Evolutionary conservation across 805 yeast genomes (phyloP).

Genomic region (Saccharomycopsis fibuligera): DNA sequence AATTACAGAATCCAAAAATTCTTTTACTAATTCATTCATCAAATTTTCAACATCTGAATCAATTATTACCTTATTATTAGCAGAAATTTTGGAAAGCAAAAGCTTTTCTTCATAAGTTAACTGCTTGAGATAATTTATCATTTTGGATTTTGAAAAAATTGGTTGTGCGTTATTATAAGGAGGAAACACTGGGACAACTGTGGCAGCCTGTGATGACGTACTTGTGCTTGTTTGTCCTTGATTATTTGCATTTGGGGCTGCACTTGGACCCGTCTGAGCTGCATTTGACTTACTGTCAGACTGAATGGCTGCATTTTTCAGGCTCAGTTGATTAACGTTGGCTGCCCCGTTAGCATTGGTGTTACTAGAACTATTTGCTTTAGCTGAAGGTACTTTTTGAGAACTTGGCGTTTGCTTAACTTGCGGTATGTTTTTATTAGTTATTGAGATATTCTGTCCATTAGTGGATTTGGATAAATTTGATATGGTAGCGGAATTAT

Average conservation of each 20-base stretch:
- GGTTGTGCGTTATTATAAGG: conserved; percentile 15
- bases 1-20: conserved; percentile 18
- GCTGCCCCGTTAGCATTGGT: no score
- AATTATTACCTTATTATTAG: conserved; percentile 16
- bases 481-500: no score
- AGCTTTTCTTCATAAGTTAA: conserved; percentile 16
- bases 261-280: no score
- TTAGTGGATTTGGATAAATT: no score
- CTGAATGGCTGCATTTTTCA: no score
- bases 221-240: not conserved
- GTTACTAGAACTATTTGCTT: no score
- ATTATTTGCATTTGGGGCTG: not conserved
- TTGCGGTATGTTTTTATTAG: no score
- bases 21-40: conserved; percentile 18
- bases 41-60: conserved; percentile 19
- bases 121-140: conserved; percentile 15
- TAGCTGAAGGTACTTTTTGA: no score
- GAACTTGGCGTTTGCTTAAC: no score
- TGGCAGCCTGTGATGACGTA: not conserved
- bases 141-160: conserved; percentile 12
- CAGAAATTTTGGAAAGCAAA: conserved; percentile 5
- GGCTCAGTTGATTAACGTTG: no score
- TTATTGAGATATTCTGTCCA: no score
- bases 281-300: no score
- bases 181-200: not conserved